A percentile compares a stretch with the other conserved stretches of the same genome.
phyloP scores from a whole-genome alignment of 2,329 filamentous ascomycete species.

The Trematosphaeria pertusa region DNA sequence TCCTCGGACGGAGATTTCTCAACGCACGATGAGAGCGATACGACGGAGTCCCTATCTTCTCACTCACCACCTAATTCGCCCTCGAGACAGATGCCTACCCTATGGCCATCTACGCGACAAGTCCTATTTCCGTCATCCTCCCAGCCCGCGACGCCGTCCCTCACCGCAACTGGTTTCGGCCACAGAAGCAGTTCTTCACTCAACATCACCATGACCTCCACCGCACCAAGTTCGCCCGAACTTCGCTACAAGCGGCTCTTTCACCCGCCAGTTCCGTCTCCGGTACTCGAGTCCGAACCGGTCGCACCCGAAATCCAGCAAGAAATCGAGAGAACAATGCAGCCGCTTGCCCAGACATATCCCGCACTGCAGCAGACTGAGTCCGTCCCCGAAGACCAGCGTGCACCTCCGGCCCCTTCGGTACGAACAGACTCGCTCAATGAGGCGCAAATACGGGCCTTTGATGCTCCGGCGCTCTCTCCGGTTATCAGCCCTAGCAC shows the following conservation, averaged over 20 bases:
- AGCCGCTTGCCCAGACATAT: slow-evolving; percentile 7
- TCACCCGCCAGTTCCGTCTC: slow-evolving; percentile 32
- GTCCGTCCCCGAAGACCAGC: slow-evolving; percentile 11
- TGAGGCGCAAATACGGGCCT: slow-evolving; percentile 8
- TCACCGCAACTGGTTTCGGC: slow-evolving; percentile 18
- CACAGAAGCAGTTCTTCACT: slow-evolving; percentile 28
- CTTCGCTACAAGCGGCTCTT: slow-evolving; percentile 52
- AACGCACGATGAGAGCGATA: slow-evolving; percentile 39
- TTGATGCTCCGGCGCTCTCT: slow-evolving; percentile 10
- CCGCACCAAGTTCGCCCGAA: slow-evolving; percentile 48
- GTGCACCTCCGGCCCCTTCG: neutral
- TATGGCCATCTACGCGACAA: slow-evolving; percentile 36
- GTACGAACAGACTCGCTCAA: slow-evolving; percentile 19
- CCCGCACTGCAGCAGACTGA: slow-evolving; percentile 12
- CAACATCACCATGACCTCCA: slow-evolving; percentile 34
- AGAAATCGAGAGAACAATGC: slow-evolving; percentile 13
- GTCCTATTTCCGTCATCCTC: slow-evolving; percentile 36
- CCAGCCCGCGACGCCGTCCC: slow-evolving; percentile 34
- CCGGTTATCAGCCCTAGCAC: slow-evolving; percentile 15
- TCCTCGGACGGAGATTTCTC: slow-evolving; percentile 43
- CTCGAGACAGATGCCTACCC: slow-evolving; percentile 20
- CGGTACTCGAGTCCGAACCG: neutral
- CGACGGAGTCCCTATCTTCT: slow-evolving; percentile 39
- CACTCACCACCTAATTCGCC: slow-evolving; percentile 40
- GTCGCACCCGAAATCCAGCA: slow-evolving; percentile 10